Evolutionary conservation across 73 alveolate genomes (phyloP).

Genomic region (Effrenium voratum): DNA sequence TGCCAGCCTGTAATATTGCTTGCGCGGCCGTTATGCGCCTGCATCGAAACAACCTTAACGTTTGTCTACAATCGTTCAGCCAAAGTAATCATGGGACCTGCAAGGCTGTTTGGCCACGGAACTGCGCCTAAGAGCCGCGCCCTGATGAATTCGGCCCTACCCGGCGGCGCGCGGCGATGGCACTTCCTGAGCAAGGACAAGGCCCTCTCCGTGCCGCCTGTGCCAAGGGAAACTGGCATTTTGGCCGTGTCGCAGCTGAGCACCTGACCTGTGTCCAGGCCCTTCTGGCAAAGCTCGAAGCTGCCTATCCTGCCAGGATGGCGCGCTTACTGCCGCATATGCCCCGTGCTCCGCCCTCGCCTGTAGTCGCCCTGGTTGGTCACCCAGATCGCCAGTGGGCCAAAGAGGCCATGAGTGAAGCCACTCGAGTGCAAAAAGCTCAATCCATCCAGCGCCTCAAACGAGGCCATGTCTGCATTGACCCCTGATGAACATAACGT

Average conservation of each 20-base stretch:
- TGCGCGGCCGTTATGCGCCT: too few species aligned
- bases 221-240: not conserved
- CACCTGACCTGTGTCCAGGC: constrained; percentile 32
- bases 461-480: too few species aligned
- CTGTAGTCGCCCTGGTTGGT: constrained; percentile 84
- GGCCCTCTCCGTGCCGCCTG: too few species aligned
- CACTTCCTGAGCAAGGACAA: constrained; percentile 29
- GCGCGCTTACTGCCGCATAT: not conserved
- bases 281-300: constrained; percentile 87
- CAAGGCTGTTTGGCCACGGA: too few species aligned
- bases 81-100: too few species aligned
- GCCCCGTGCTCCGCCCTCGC: not conserved
- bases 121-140: not conserved
- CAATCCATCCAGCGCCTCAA: constrained; percentile 58
- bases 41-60: too few species aligned
- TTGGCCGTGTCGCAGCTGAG: not conserved
- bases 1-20: too few species aligned
- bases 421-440: constrained; percentile 79
- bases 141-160: constrained; percentile 24
- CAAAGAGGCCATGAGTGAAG: constrained; percentile 88
- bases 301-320: constrained; percentile 46
- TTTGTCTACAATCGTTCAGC: too few species aligned
- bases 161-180: constrained; percentile 56
- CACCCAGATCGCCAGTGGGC: constrained; percentile 64
- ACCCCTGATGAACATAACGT: too few species aligned